phyloP scores from a whole-genome alignment of 768 basidiomycete species.

The Trametopsis cervina region DNA sequence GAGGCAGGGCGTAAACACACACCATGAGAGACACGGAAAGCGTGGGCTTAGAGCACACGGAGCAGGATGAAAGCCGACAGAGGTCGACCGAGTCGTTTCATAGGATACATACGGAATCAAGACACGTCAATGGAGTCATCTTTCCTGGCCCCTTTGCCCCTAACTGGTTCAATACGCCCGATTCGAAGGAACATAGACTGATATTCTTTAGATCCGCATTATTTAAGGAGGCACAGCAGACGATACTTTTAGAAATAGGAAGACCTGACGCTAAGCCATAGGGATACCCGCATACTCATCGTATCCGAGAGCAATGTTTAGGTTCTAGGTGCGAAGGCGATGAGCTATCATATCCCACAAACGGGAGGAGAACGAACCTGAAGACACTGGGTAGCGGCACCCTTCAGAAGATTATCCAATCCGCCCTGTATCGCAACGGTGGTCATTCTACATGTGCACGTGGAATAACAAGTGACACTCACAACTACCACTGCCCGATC shows the following conservation, averaged over 20 bases:
- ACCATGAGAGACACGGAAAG: no score
- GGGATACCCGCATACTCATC: conserved; percentile 82
- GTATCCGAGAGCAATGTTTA: conserved; percentile 85
- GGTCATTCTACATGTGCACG: background rate
- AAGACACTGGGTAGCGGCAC: conserved; percentile 97
- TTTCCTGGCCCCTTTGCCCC: no score
- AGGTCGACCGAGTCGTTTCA: no score
- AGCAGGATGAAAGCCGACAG: no score
- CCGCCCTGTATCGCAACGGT: conserved; percentile 56
- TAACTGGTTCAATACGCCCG: no score
- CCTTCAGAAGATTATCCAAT: conserved; percentile 94
- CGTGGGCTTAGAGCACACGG: no score
- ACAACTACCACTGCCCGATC: conserved; percentile 93
- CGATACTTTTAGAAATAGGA: background rate
- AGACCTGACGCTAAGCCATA: conserved; percentile 16
- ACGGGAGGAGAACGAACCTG: conserved; percentile 66
- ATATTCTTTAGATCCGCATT: background rate
- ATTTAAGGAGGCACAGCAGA: background rate
- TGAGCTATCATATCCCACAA: no score
- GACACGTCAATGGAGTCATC: no score
- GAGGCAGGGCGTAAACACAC: no score
- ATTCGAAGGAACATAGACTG: no score
- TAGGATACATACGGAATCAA: no score
- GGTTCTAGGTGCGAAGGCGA: conserved; percentile 56
- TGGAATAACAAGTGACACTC: conserved; percentile 25